Evolutionary conservation across 2,329 filamentous ascomycete genomes (phyloP).

Genomic region (Aureobasidium sp.): DNA sequence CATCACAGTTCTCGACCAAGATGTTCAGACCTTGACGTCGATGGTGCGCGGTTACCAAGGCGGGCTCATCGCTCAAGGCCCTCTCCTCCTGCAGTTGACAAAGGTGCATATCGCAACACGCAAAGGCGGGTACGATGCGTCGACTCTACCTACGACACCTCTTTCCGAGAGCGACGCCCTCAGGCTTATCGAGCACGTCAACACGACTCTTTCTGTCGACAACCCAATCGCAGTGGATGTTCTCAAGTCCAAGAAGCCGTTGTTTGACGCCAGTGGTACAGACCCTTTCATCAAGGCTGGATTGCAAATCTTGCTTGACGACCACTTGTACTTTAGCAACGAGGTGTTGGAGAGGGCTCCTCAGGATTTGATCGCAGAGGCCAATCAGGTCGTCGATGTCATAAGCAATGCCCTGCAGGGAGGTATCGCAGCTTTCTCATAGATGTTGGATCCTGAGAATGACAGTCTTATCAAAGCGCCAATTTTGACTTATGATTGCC

Average conservation of each 20-base stretch:
- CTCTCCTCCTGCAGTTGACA: not conserved
- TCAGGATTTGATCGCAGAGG: not conserved
- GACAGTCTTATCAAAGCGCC: too few species aligned
- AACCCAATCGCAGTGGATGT: not conserved
- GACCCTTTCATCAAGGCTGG: not conserved
- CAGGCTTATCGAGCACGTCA: not conserved
- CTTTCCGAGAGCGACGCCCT: not conserved
- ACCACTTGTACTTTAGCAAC: conserved; percentile 2
- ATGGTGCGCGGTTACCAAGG: not conserved
- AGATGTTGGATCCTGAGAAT: not conserved
- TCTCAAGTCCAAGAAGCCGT: not conserved
- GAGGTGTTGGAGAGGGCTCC: not conserved
- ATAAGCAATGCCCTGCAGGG: conserved; percentile 2
- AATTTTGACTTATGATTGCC: too few species aligned
- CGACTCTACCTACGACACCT: not conserved
- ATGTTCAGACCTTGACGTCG: not conserved
- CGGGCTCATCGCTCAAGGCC: not conserved
- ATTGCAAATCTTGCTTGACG: not conserved
- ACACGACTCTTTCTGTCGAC: not conserved
- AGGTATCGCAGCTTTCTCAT: not conserved
- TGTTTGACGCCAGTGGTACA: not conserved
- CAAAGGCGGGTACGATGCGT: not conserved
- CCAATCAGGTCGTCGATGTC: not conserved
- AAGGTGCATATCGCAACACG: not conserved
- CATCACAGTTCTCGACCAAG: not conserved